phyloP scores from a whole-genome alignment of 2,329 filamentous ascomycete species.

The Phialophora chinensis region DNA sequence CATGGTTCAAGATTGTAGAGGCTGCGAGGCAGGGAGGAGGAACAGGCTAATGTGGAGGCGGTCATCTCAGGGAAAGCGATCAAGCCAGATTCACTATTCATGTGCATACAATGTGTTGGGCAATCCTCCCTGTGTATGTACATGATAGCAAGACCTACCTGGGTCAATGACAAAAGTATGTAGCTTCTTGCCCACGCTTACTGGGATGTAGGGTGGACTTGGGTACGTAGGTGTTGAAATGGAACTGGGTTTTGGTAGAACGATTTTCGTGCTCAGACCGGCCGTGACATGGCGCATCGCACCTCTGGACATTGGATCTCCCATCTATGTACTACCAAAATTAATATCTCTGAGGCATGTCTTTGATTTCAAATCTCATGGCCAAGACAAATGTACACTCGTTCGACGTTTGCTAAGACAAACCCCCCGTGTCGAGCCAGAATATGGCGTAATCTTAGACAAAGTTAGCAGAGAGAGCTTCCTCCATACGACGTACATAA shows the following conservation, averaged over 20 bases:
- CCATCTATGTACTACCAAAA: too few relatives aligned
- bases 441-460: too few relatives aligned
- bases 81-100: neutral
- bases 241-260: neutral
- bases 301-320: too few relatives aligned
- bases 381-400: too few relatives aligned
- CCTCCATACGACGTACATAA: too few relatives aligned
- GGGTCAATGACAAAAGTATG: constrained; percentile 8
- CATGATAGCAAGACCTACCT: constrained; percentile 10
- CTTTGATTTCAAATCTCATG: too few relatives aligned
- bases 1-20: constrained; percentile 72
- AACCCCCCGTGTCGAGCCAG: too few relatives aligned
- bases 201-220: neutral
- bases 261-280: neutral
- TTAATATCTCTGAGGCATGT: too few relatives aligned
- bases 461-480: too few relatives aligned
- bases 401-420: too few relatives aligned
- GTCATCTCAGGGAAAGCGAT: neutral
- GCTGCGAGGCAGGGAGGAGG: neutral
- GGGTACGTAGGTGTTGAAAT: constrained; percentile 9
- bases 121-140: constrained; percentile 8
- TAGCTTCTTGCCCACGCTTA: constrained; percentile 5
- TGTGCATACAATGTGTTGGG: constrained; percentile 5
- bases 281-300: too few relatives aligned
- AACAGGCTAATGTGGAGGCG: constrained; percentile 1